These are phyloP conservation scores for Myxozyma nipponensis DNA, from an alignment of 805 yeast genomes.

Conservation along the genomic window DNA sequence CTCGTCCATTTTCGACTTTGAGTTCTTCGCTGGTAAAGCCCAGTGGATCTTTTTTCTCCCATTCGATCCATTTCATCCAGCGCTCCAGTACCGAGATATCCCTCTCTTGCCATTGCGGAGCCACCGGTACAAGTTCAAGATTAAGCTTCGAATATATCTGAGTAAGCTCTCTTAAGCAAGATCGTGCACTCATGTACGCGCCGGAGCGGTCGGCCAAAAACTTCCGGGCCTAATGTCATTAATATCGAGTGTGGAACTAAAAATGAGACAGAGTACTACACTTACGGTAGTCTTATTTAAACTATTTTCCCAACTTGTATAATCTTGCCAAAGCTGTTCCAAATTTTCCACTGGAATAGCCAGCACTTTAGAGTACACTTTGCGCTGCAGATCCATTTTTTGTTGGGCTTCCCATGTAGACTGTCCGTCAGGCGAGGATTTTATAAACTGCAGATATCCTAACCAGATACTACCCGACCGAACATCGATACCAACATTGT, in stretches of 20 bases:
- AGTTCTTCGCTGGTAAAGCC: constrained; percentile 45
- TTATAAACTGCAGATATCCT: constrained; percentile 75
- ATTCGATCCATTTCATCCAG: constrained; percentile 74
- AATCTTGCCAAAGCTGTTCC: constrained; percentile 76
- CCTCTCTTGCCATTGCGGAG: constrained; percentile 29
- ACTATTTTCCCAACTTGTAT: constrained; percentile 79
- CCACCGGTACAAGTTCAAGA: constrained; percentile 29
- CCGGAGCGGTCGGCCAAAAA: constrained; percentile 77
- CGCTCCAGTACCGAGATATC: constrained; percentile 44
- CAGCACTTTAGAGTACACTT: constrained; percentile 63
- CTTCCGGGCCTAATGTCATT: constrained; percentile 55
- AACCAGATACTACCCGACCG: constrained; percentile 70
- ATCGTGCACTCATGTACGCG: constrained; percentile 81
- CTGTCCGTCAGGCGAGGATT: constrained; percentile 55
- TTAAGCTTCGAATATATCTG: constrained; percentile 52
- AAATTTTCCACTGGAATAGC: constrained; percentile 71
- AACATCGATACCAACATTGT: constrained; percentile 74
- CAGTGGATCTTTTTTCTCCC: constrained; percentile 73
- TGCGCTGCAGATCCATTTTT: constrained; percentile 70
- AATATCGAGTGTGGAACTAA: background rate
- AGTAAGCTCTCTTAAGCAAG: constrained; percentile 67
- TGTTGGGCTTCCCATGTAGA: constrained; percentile 80
- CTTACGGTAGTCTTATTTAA: constrained; percentile 55
- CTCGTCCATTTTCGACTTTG: constrained; percentile 29
- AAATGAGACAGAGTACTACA: too few relatives aligned